Conservation (phyloP, 192 early-diverging fungal species). For the Endogone sp. region DNA sequence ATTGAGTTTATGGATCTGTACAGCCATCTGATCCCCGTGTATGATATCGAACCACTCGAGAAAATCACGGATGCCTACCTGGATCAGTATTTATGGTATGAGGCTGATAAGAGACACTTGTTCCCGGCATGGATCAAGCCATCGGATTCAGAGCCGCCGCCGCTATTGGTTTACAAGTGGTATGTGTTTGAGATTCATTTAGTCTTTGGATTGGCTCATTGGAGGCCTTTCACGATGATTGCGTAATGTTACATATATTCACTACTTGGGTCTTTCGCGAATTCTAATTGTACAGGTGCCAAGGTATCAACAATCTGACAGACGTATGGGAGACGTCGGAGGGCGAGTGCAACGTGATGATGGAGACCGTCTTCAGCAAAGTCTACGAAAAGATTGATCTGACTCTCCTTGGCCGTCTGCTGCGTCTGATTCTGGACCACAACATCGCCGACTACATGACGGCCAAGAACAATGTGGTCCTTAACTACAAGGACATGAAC, state of each 20-base stretch:
- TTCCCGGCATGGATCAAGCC: constrained; percentile 99
- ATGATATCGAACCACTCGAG: constrained; percentile 98
- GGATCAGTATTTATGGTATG: constrained; percentile 99
- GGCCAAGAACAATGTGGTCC: constrained; percentile 97
- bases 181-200: neutral
- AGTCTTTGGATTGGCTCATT: neutral
- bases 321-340: constrained; percentile 91
- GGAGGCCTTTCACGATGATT: no score
- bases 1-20: constrained; percentile 99
- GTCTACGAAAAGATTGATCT: constrained; percentile 98
- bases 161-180: constrained; percentile 96
- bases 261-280: neutral
- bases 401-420: constrained; percentile 87
- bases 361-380: constrained; percentile 90
- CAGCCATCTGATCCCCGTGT: constrained; percentile 94
- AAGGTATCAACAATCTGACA: constrained; percentile 96
- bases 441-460: constrained; percentile 99
- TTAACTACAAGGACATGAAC: constrained; percentile 99
- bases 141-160: constrained; percentile 93
- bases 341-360: constrained; percentile 94
- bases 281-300: constrained; percentile 45
- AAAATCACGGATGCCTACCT: constrained; percentile 99
- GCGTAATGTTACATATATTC: neutral
- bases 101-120: constrained; percentile 94
- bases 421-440: constrained; percentile 96